A percentile compares a stretch with the other conserved stretches of the same genome.
Evolutionary conservation across 805 yeast species (phyloP).

Genomic region (Cyberlindnera xishuangbannaensis): DNA sequence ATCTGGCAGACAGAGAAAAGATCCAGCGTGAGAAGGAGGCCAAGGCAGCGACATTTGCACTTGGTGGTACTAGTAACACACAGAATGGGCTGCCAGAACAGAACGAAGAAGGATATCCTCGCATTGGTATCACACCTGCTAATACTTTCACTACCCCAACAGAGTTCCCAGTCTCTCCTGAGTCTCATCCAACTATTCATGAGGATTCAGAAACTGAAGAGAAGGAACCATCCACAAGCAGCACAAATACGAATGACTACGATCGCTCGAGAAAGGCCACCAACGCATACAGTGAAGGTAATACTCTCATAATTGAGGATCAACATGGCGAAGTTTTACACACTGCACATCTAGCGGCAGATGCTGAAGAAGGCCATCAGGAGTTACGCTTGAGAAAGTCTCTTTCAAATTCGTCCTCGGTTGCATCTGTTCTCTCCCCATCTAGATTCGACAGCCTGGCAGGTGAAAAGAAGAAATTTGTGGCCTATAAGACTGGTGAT

Average conservation of each 20-base stretch:
- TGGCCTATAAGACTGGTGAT: constrained; percentile 77
- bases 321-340: constrained; percentile 75
- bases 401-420: constrained; percentile 16
- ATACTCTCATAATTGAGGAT: constrained; percentile 70
- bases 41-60: constrained; percentile 36
- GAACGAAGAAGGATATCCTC: constrained; percentile 15
- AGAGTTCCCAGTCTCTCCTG: constrained; percentile 10
- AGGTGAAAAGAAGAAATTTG: constrained; percentile 27
- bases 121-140: constrained; percentile 22
- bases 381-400: constrained; percentile 5
- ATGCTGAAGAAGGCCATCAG: constrained; percentile 11
- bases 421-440: constrained; percentile 19
- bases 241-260: constrained; percentile 16
- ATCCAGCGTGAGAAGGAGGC: constrained; percentile 38
- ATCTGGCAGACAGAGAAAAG: constrained; percentile 32
- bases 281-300: constrained; percentile 64
- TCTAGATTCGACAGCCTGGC: constrained; percentile 3
- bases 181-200: neutral
- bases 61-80: constrained; percentile 25
- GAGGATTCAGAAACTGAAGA: constrained; percentile 4
- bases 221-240: constrained; percentile 5
- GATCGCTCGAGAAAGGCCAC: constrained; percentile 26
- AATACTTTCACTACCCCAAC: constrained; percentile 10
- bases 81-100: constrained; percentile 14
- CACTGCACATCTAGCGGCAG: constrained; percentile 37